Evolutionary conservation across 371 early-diverging fungal species (phyloP).

Genomic region (Syncephalastrum racemosum): DNA sequence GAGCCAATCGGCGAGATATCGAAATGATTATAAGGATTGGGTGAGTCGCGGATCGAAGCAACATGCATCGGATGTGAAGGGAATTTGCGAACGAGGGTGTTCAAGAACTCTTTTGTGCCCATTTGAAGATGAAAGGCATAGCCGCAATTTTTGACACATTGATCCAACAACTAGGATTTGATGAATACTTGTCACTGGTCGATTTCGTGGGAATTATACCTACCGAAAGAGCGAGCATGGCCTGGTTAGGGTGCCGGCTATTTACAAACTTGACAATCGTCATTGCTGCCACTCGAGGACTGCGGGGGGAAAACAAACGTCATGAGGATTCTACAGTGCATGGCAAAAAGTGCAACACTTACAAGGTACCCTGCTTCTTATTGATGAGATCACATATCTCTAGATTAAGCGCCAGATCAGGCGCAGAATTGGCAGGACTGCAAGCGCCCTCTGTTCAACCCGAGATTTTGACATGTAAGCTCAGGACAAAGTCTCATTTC

Average conservation of each 20-base stretch:
- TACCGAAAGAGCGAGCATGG: constrained; percentile 76
- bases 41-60: constrained; percentile 38
- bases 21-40: constrained; percentile 17
- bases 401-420: constrained; percentile 84
- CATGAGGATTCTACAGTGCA: neutral
- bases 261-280: constrained; percentile 79
- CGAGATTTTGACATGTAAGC: neutral
- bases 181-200: neutral
- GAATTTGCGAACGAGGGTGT: constrained; percentile 88
- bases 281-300: constrained; percentile 87
- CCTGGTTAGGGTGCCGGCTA: constrained; percentile 63
- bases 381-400: constrained; percentile 95
- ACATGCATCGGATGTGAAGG: constrained; percentile 69
- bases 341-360: constrained; percentile 25
- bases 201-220: constrained; percentile 8
- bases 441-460: constrained; percentile 72
- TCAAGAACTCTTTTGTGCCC: constrained; percentile 91
- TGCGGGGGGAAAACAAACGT: constrained; percentile 14
- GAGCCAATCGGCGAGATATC: constrained; percentile 23
- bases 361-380: constrained; percentile 82
- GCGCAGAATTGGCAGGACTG: constrained; percentile 64
- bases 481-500: neutral
- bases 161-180: constrained; percentile 79
- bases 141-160: constrained; percentile 95
- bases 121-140: constrained; percentile 95